Conservation (phyloP, 202 grass and related monocot genomes). For the Tripidium arundinaceum region DNA sequence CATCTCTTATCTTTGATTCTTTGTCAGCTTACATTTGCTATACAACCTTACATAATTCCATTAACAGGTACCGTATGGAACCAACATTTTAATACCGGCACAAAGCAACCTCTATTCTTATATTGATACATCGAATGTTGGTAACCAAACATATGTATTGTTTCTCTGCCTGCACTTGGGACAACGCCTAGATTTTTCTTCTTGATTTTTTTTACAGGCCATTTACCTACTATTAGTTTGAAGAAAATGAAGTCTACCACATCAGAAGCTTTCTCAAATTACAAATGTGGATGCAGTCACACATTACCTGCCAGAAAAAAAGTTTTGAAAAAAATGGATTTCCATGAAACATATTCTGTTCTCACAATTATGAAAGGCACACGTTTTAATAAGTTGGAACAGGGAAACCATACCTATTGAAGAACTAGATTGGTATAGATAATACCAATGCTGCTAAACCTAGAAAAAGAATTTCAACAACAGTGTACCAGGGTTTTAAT, state of each 20-base stretch:
- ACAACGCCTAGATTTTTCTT: background rate
- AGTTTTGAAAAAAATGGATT: background rate
- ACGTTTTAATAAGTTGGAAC: background rate
- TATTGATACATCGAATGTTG: conserved; percentile 5
- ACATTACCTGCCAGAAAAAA: background rate
- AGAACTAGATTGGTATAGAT: background rate
- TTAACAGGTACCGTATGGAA: background rate
- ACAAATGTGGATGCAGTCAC: background rate
- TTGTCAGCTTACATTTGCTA: background rate
- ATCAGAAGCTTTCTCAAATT: conserved; percentile 19
- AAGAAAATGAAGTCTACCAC: background rate
- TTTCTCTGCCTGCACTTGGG: conserved; percentile 2
- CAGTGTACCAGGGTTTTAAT: background rate
- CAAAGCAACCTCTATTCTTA: background rate
- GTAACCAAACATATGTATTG: conserved; percentile 20
- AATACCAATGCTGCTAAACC: background rate
- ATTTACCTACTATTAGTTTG: background rate
- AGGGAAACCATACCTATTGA: background rate
- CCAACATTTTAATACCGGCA: background rate
- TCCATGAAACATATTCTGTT: conserved; percentile 12
- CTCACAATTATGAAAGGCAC: background rate
- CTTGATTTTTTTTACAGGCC: background rate
- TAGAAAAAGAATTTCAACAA: background rate
- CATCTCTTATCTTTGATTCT: background rate
- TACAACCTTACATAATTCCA: conserved; percentile 30